Percentiles rank a stretch among this genome's conserved stretches.
Evolutionary conservation across 768 basidiomycete genomes (phyloP).

Genomic region (Suillus americanus): DNA sequence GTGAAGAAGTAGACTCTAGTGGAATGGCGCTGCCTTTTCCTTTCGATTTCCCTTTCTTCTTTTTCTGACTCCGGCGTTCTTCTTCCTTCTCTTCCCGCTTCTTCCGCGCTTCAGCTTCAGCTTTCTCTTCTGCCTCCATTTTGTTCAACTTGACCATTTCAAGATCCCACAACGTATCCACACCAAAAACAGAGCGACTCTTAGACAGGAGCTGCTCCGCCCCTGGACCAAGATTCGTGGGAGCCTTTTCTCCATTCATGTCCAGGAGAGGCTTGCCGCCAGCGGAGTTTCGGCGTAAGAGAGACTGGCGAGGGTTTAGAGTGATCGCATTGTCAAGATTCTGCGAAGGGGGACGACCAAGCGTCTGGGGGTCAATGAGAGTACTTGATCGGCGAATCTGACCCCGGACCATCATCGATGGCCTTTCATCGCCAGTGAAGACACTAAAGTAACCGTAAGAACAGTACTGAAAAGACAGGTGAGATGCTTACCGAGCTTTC

Average conservation of each 20-base stretch:
- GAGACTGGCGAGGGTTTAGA: conserved; percentile 22
- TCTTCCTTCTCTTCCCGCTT: conserved; percentile 47
- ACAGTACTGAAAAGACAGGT: background rate
- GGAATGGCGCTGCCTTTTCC: conserved; percentile 41
- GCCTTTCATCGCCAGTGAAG: conserved; percentile 84
- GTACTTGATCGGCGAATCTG: conserved; percentile 57
- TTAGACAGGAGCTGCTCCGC: conserved; percentile 36
- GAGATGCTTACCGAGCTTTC: conserved; percentile 70
- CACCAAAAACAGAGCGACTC: conserved; percentile 86
- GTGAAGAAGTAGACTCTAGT: conserved; percentile 34
- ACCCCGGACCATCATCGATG: conserved; percentile 89
- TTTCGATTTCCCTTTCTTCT: conserved; percentile 46
- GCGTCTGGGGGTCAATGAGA: conserved; percentile 68
- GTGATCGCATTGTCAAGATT: conserved; percentile 44
- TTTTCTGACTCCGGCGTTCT: conserved; percentile 36
- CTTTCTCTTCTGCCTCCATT: conserved; percentile 69
- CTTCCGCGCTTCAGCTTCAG: conserved; percentile 52
- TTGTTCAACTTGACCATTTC: conserved; percentile 80
- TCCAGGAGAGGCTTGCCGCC: conserved; percentile 66
- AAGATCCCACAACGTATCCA: conserved; percentile 90
- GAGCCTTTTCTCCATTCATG: conserved; percentile 45
- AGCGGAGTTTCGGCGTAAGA: conserved; percentile 49
- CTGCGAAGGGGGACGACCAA: conserved; percentile 52
- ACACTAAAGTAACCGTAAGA: conserved; percentile 46
- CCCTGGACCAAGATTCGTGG: conserved; percentile 31